Evolutionary conservation across 352 stramenopile genomes (phyloP), one percentile per base, ranked within the genome.

Genomic region (Globisporangium carolinianum): DNA sequence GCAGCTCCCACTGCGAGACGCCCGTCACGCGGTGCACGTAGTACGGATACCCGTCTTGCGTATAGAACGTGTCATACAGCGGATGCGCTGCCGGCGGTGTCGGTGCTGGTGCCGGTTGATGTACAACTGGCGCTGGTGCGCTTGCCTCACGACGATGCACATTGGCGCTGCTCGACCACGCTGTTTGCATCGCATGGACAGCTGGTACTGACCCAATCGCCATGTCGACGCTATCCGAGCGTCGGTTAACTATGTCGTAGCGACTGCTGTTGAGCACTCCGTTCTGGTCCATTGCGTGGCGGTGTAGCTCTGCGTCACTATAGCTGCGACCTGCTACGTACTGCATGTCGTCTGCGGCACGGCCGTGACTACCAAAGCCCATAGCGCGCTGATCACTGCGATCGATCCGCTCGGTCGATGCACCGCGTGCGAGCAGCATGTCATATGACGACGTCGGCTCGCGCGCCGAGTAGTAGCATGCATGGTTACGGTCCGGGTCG

Each of bases 1-100:
- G 81, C n/a, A 76, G 78, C 49, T 91, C 84, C 84, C 82, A 94
- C 55, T 91, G 84, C 0, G 84, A 94, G 35, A 76, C 60, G 17
- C 82, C 80, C 3, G 82, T 89, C 37, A 51, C 52, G 61, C 67
- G 69, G 64, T 91, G 85, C 14, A 92, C 78, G 52, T 90, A 94
- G 63, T 91, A 94, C 14, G 74, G 66, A 49, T 94, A 89, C 5
- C 84, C 84, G 48, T 94, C 75, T 47, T 81, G 58, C 0, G 76
- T 87, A 61, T 89, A 88, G 43, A 84, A 75, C 6, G 72, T 86
- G 11, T 91, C 78, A 78, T 80, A 94, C 41, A 76, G 51, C 24
- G 24, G 24, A 32, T 32, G 45, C 45, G 45, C 45, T 47, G 43
- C 43, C 18, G 32, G 12, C 45, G 43, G 15, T 36, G 24, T 4